Evolutionary conservation across 192 early-diverging fungal genomes (phyloP), one percentile per base, ranked within the genome.

Genomic region (Linnemannia zychae): DNA sequence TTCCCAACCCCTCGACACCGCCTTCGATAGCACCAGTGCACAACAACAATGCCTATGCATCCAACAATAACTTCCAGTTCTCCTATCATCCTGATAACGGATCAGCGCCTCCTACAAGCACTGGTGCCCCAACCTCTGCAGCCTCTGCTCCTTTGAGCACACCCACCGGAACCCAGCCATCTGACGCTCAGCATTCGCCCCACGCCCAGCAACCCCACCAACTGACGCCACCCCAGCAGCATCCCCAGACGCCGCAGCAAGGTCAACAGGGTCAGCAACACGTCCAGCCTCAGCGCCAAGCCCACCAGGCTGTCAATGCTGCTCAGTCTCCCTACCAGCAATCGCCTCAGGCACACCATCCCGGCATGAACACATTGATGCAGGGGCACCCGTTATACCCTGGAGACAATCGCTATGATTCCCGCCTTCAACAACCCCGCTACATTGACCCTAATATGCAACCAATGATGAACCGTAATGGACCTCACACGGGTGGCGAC

Each of bases 191-290:
- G 48, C 75, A 82, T 24, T 82, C 81, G n/a, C 81, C 81, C 11
- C 81, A 82, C 63, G 57, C 81, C 5, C 81, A 82, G 34, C 74
- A 82, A 46, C 15, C 72, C 34, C 65, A 76, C 31, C 80, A 82
- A 47, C 47, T 82, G 20, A 82, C 81, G 36, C 81, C 81, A 17
- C 81, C 81, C 40, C 81, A 82, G 46, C 81, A 82, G 37, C 81
- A 82, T 31, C 81, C 81, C 7, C 81, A 82, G 71, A 76, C 81
- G 65, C 75, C 81, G 75, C 81, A 82, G 49, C 81, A 82, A 40
- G 74, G 70, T n/a, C 68, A 70, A 40, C 76, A 77, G 20, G n/a
- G n/a, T n/a, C 75, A 77, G 37, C 75, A 80, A 36, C 79, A 81
- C 31, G 70, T 57, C 47, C 15, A 44, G 72, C 78, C 74, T 33